Evolutionary conservation across 202 grass and related monocot genomes (phyloP).

Genomic region (Cymbopogon flexuosus): DNA sequence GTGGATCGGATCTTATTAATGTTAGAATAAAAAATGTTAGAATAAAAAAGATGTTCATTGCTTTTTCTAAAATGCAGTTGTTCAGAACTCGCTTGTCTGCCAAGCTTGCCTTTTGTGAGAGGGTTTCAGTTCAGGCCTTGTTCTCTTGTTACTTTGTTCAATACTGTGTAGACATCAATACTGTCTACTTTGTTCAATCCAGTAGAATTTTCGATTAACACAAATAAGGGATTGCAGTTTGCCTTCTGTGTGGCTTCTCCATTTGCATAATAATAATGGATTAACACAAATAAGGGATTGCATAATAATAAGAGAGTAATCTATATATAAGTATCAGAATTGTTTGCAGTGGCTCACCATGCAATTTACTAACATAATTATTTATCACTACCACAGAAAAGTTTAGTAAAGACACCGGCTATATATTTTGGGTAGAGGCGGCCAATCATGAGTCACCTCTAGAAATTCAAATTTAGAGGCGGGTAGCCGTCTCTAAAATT

Average conservation of each 20-base stretch:
- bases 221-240: not conserved
- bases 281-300: too few relatives aligned
- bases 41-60: not conserved
- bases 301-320: not conserved
- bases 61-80: constrained; percentile 1
- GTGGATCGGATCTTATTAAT: not conserved
- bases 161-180: not conserved
- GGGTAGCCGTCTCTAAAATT: too few relatives aligned
- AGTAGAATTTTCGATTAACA: not conserved
- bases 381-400: not conserved
- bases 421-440: too few relatives aligned
- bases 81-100: constrained; percentile 14
- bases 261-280: not conserved
- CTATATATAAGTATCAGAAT: not conserved
- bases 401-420: not conserved
- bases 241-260: not conserved
- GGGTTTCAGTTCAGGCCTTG: constrained; percentile 8
- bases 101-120: not conserved
- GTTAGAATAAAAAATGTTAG: too few relatives aligned
- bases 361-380: not conserved
- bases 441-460: too few relatives aligned
- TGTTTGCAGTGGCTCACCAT: not conserved
- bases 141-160: too few relatives aligned
- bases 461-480: too few relatives aligned
- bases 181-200: not conserved